Evolutionary conservation across 1,284 basidiomycete species (phyloP).

Genomic region (Moesziomyces antarcticus): DNA sequence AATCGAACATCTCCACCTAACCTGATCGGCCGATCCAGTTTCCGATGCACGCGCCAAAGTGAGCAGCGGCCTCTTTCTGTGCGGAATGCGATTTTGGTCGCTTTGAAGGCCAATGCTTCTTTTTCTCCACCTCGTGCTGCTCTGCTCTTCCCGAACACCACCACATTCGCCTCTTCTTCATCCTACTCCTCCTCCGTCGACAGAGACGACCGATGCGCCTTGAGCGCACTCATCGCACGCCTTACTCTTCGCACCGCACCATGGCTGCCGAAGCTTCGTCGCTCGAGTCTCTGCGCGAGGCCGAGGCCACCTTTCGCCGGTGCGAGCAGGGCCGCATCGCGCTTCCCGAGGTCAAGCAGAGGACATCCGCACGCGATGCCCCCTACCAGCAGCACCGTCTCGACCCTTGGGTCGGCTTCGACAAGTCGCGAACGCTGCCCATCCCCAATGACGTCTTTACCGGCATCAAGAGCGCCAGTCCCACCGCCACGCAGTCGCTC

Average conservation of each 20-base stretch:
- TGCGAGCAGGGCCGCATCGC: slow-evolving; percentile 43
- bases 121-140: too few relatives aligned
- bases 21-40: too few relatives aligned
- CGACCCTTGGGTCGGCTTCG: slow-evolving; percentile 58
- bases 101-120: too few relatives aligned
- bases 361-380: slow-evolving; percentile 53
- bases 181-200: not conserved
- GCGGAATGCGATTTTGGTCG: too few relatives aligned
- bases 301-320: slow-evolving; percentile 36
- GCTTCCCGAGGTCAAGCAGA: slow-evolving; percentile 48
- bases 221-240: not conserved
- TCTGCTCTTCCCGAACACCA: too few relatives aligned
- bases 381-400: slow-evolving; percentile 57
- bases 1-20: too few relatives aligned
- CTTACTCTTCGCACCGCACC: slow-evolving; percentile 4
- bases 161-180: not conserved
- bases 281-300: slow-evolving; percentile 41
- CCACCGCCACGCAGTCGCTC: slow-evolving; percentile 73
- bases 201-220: not conserved
- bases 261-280: slow-evolving; percentile 40
- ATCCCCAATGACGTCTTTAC: slow-evolving; percentile 58
- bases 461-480: slow-evolving; percentile 56
- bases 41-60: too few relatives aligned
- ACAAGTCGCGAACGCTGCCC: slow-evolving; percentile 55
- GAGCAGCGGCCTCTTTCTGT: too few relatives aligned